Conservation (phyloP, 75 land plant genomes). For the Chamaecyparis obtusa region DNA sequence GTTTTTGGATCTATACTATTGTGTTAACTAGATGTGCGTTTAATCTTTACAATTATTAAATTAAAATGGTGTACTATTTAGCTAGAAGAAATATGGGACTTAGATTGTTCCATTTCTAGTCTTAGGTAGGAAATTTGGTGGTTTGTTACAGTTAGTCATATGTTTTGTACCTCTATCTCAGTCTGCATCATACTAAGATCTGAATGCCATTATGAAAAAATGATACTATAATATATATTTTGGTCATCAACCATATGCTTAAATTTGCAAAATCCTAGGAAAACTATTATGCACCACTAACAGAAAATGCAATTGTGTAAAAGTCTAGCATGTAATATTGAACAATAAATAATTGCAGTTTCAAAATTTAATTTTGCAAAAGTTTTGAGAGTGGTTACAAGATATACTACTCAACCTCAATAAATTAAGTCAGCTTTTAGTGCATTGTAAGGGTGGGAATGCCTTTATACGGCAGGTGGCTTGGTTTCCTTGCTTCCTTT, state of each 20-base stretch:
- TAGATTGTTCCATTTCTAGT: background rate
- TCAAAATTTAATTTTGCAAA: background rate
- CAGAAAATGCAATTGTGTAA: background rate
- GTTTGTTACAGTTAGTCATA: too few relatives aligned
- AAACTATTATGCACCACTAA: background rate
- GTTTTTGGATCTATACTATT: background rate
- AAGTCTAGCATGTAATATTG: background rate
- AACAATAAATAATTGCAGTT: background rate
- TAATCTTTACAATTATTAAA: too few relatives aligned
- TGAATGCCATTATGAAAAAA: background rate
- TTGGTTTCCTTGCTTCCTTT: background rate
- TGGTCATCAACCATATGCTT: background rate
- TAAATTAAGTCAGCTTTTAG: background rate
- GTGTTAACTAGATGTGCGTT: background rate
- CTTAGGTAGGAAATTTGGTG: too few relatives aligned
- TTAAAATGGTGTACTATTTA: too few relatives aligned
- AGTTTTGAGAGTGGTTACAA: background rate
- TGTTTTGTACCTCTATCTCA: background rate
- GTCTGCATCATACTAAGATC: background rate
- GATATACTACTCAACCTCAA: background rate
- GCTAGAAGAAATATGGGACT: background rate
- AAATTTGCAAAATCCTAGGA: background rate
- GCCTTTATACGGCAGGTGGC: background rate
- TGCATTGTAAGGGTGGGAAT: background rate
- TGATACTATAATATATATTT: too few relatives aligned